Base-by-base conservation (phyloP, 1,284 basidiomycete genomes). In the Cutaneotrichosporon sp. region DNA sequence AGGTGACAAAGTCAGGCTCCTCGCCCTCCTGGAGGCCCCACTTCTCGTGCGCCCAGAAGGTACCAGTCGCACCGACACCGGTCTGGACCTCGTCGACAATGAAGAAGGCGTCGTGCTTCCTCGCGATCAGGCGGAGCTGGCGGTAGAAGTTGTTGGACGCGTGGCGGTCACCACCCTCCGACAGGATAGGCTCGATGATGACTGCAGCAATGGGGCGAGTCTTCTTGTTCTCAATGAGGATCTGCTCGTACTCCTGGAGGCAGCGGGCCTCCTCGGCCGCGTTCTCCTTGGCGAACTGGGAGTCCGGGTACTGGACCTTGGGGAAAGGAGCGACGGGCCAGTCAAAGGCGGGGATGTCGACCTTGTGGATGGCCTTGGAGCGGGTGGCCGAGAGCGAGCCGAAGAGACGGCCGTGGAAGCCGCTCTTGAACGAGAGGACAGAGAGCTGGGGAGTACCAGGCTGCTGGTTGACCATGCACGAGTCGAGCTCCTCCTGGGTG, bases 81-180 rank as follows among this genome's bases (percentile, higher is more conserved):
- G 85, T 86, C 71, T 86, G 85, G 0, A 84, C 83, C 65, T 81
- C 79, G 65, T 80, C 78, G 51, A 84, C 84, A 64, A 86, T 85
- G 72, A 86, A 79, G 77, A 75, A 85, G 1, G 83, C 83, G 10
- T 81, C 81, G 68, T 84, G 80, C 66, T 82, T 77, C 66, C 80
- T 79, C 58, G 84, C 83, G 55, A 84, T 73, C 16, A 80, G 76
- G 40, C 83, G 74, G 21, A 86, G 75, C 13, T 75, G 76, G 55
- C 80, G 80, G 82, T 85, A 86, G 76, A 84, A 86, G 40, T 71
- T 67, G 18, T 81, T 78, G 9, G 81, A 82, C 11, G 85, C 85
- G 71, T 86, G 85, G 65, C 82, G 81, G 76, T 86, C 85, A 11
- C 85, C 85, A 11, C 84, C 84, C 72, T 84, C 84, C n/a, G 82